These are phyloP conservation scores for Acanthamoeba sp. DNA, from an alignment of 208 protist genomes.

Conservation along the genomic window DNA sequence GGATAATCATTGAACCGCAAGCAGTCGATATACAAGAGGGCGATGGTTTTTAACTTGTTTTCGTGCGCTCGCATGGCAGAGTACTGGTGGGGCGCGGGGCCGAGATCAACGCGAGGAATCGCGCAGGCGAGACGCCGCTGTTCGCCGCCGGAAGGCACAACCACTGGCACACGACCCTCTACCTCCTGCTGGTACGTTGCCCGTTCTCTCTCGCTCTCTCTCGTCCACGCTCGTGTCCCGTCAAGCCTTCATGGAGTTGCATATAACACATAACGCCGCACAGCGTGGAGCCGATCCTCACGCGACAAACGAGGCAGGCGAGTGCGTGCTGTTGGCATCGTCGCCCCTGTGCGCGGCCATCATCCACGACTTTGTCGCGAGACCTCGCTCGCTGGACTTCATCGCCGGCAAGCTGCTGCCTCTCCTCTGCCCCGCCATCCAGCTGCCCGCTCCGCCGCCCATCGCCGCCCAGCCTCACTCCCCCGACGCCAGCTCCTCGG, in stretches of 20 bases:
- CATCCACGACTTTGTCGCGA: slow-evolving; percentile 23
- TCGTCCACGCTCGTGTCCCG: no score
- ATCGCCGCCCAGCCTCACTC: background rate
- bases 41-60: background rate
- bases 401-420: background rate
- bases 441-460: background rate
- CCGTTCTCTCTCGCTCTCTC: background rate
- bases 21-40: no score
- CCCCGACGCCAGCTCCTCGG: no score
- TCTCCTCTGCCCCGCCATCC: background rate
- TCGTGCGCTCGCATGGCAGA: no score
- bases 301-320: background rate
- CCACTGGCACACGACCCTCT: background rate
- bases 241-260: background rate
- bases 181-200: background rate
- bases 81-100: background rate
- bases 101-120: background rate
- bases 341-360: background rate
- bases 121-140: background rate
- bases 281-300: background rate
- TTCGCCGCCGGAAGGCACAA: background rate
- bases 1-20: no score
- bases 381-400: background rate
- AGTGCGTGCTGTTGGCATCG: background rate
- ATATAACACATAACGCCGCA: background rate